Conservation (phyloP, 352 stramenopile genomes). For the Aphanomyces invadans region DNA sequence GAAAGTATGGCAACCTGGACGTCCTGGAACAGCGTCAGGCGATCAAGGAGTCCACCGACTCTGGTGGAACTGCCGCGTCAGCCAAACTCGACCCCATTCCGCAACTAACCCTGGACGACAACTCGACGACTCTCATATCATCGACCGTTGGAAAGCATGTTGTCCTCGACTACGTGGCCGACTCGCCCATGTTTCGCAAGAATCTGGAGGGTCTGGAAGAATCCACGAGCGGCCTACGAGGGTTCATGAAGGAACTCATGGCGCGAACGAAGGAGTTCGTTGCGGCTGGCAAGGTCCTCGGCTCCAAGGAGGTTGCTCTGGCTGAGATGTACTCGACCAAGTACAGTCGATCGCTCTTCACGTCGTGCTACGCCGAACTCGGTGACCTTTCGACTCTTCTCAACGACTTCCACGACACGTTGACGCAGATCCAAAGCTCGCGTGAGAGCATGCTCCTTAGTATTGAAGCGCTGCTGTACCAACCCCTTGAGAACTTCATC, state of each 20-base stretch:
- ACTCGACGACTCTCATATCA: background rate
- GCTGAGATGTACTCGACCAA: slow-evolving; percentile 67
- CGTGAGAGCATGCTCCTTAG: slow-evolving; percentile 74
- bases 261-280: slow-evolving; percentile 71
- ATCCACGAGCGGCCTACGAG: slow-evolving; percentile 51
- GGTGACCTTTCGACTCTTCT: slow-evolving; percentile 58
- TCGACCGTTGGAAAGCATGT: slow-evolving; percentile 51
- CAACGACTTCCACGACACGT: slow-evolving; percentile 73
- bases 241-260: slow-evolving; percentile 63
- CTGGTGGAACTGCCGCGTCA: background rate
- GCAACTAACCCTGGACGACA: background rate
- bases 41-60: background rate
- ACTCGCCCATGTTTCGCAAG: slow-evolving; percentile 80
- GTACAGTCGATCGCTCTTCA: slow-evolving; percentile 80
- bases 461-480: slow-evolving; percentile 65
- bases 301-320: slow-evolving; percentile 59
- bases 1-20: slow-evolving; percentile 25
- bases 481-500: slow-evolving; percentile 53
- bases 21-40: slow-evolving; percentile 6
- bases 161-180: slow-evolving; percentile 76
- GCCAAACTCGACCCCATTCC: background rate
- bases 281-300: slow-evolving; percentile 47
- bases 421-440: slow-evolving; percentile 75
- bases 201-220: slow-evolving; percentile 77
- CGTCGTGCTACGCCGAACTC: slow-evolving; percentile 44